Evolutionary conservation across 2,329 filamentous ascomycete species (phyloP), one percentile per base, ranked within the genome.

Genomic region (Waltergamsia citrina): DNA sequence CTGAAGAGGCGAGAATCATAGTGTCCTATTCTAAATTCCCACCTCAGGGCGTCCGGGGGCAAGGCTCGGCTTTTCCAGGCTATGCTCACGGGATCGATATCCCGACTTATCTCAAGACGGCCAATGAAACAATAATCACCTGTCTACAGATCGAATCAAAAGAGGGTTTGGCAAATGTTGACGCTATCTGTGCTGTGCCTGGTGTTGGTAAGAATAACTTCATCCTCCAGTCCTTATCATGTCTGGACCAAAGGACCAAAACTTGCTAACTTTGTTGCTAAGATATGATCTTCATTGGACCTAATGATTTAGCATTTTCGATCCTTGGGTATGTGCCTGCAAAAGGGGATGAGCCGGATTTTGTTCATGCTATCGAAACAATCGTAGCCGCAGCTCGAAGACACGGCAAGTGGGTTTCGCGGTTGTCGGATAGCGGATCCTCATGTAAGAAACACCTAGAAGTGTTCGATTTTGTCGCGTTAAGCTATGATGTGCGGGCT

Each of bases 391-490:
- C 67, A 7, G 67, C 60, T 1, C 46, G 54, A 26, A 63, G 57
- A 42, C 53, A 70, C 41, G 67, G 67, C 4, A 73, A 72, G 49
- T 68, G 63, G 66, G 57, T 59, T 30, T n/a, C n/a, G n/a, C n/a
- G n/a, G n/a, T n/a, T n/a, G n/a, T n/a, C n/a, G n/a, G n/a, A n/a
- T n/a, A n/a, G n/a, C n/a, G n/a, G n/a, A n/a, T n/a, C n/a, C n/a
- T n/a, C n/a, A n/a, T n/a, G n/a, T n/a, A n/a, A n/a, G n/a, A n/a
- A n/a, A n/a, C n/a, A n/a, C n/a, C n/a, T n/a, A n/a, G n/a, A n/a
- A n/a, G n/a, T n/a, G n/a, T n/a, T n/a, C n/a, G n/a, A n/a, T n/a
- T n/a, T n/a, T n/a, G n/a, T n/a, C n/a, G n/a, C n/a, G n/a, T n/a
- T n/a, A n/a, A n/a, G n/a, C n/a, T n/a, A n/a, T n/a, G n/a, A n/a